Conservation (phyloP, 2,329 filamentous ascomycete species). For the Aspergillus pseudotamarii region DNA sequence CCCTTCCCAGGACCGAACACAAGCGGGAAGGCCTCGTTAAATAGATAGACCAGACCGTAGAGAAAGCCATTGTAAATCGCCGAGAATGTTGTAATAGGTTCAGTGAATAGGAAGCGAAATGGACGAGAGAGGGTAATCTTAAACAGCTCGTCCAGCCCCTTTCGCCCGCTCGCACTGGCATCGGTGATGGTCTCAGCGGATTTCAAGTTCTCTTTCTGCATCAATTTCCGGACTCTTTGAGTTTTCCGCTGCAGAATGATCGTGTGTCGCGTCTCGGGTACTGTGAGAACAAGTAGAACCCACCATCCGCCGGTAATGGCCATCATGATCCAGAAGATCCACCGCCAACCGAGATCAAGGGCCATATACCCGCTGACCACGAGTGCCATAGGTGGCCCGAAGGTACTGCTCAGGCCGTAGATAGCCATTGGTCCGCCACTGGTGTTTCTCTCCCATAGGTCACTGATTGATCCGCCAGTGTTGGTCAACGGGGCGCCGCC, state of each 20-base stretch:
- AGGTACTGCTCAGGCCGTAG: slow-evolving; percentile 39
- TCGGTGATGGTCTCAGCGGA: slow-evolving; percentile 61
- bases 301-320: slow-evolving; percentile 58
- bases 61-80: slow-evolving; percentile 60
- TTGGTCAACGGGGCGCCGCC: slow-evolving; percentile 40
- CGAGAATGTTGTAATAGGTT: slow-evolving; percentile 33
- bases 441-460: slow-evolving; percentile 35
- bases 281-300: slow-evolving; percentile 45
- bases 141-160: slow-evolving; percentile 73
- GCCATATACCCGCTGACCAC: slow-evolving; percentile 36
- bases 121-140: slow-evolving; percentile 69
- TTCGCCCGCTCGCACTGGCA: slow-evolving; percentile 46
- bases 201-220: slow-evolving; percentile 53
- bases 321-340: slow-evolving; percentile 65
- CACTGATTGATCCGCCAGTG: slow-evolving; percentile 33
- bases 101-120: slow-evolving; percentile 43
- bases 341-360: slow-evolving; percentile 34
- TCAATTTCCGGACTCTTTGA: slow-evolving; percentile 50
- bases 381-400: slow-evolving; percentile 38
- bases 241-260: slow-evolving; percentile 60
- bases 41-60: slow-evolving; percentile 76
- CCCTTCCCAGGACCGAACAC: slow-evolving; percentile 68
- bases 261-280: slow-evolving; percentile 60
- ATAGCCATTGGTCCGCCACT: slow-evolving; percentile 38
- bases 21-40: slow-evolving; percentile 69